Conservation (phyloP, 2,329 filamentous ascomycete genomes). For the Colletotrichum lindemuthianum region DNA sequence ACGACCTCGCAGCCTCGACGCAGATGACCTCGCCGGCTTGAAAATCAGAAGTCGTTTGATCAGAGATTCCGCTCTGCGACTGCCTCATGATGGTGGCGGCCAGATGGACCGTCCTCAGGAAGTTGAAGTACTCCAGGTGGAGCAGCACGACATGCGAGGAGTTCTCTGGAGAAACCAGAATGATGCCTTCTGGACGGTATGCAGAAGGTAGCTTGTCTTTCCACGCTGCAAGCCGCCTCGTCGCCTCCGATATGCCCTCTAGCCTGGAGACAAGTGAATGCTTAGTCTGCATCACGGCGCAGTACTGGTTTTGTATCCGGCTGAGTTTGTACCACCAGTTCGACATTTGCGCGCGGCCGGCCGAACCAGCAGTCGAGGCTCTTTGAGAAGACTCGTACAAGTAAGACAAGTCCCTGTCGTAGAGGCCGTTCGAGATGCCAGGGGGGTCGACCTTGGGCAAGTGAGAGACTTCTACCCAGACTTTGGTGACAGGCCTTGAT, state of each 20-base stretch:
- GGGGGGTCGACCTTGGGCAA: neutral
- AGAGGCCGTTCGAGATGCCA: neutral
- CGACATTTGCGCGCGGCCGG: neutral
- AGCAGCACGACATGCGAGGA: neutral
- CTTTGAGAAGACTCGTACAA: neutral
- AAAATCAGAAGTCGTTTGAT: neutral
- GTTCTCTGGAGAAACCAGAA: neutral
- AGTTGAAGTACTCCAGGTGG: neutral
- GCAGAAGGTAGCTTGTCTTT: neutral
- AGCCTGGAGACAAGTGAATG: neutral
- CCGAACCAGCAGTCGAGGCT: too few relatives aligned
- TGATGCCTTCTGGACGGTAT: neutral
- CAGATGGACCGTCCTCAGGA: neutral
- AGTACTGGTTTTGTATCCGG: constrained; percentile 1
- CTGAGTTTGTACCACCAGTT: neutral
- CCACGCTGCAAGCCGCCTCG: neutral
- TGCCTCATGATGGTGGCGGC: neutral
- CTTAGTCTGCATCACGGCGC: neutral
- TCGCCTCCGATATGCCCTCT: neutral
- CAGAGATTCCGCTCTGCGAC: neutral
- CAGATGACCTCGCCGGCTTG: neutral
- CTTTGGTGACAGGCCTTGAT: too few relatives aligned
- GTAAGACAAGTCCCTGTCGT: neutral
- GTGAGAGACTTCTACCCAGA: neutral
- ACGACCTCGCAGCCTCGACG: neutral